A percentile compares a stretch with the other conserved stretches of the same genome.
These are phyloP conservation scores for Arthroderma sp. DNA, from an alignment of 2,329 filamentous ascomycete species.

Conservation along the genomic window DNA sequence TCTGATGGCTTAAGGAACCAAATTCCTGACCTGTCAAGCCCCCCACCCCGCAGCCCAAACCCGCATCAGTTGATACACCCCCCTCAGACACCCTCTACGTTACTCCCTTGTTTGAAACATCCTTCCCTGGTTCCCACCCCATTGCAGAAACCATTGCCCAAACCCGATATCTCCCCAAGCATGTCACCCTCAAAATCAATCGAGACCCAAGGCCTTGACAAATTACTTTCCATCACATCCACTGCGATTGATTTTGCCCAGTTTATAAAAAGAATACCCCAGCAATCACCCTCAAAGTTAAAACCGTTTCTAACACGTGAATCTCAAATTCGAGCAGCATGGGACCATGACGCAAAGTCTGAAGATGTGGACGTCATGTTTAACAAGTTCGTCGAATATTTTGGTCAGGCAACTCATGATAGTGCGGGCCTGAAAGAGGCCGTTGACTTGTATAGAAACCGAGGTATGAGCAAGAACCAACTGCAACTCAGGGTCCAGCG, in stretches of 20 bases:
- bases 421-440: constrained; percentile 60
- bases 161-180: too few relatives aligned
- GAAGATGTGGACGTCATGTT: constrained; percentile 65
- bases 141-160: too few relatives aligned
- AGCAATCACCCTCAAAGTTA: constrained; percentile 24
- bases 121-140: too few relatives aligned
- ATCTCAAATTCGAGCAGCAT: constrained; percentile 59
- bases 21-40: constrained; percentile 18
- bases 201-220: constrained; percentile 25
- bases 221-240: background rate
- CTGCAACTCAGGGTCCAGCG: background rate
- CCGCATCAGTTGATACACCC: too few relatives aligned
- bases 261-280: constrained; percentile 1
- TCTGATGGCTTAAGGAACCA: constrained; percentile 16
- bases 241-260: constrained; percentile 3
- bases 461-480: constrained; percentile 43
- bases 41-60: constrained; percentile 8
- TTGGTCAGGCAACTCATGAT: constrained; percentile 55
- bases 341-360: constrained; percentile 67
- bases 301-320: constrained; percentile 52
- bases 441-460: constrained; percentile 52
- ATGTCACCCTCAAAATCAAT: constrained; percentile 14
- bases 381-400: constrained; percentile 55
- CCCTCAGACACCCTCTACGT: too few relatives aligned
- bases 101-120: too few relatives aligned